Base-by-base conservation (phyloP, 306 rosid species). In the Myrica gale region DNA sequence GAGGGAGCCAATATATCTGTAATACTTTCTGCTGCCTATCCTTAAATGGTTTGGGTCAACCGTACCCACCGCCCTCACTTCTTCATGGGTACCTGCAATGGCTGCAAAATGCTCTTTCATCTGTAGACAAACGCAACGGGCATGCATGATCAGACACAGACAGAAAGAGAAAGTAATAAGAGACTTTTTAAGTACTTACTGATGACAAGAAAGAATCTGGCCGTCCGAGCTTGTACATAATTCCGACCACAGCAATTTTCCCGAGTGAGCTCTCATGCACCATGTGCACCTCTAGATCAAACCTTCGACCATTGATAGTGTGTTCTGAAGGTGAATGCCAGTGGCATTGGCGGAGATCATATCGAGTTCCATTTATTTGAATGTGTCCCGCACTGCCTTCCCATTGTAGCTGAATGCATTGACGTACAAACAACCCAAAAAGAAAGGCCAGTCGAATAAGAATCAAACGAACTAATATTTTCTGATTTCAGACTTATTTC, bases 281-380 rank as follows among this genome's bases (percentile, higher is more conserved):
- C 82, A 89, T 17, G 69, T 91, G 98, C 44, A 82, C 73, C 85
- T 93, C 98, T 16, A 91, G 74, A 81, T 85, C 93, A 37, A 81
- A 81, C 68, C 75, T 83, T 81, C 19, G 74, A 61, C 92, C 93
- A 73, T 88, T 61, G 74, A 91, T 60, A 52, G 89, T 83, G 81
- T 93, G 97, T 76, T 93, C 96, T 7, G 97, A 91, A 51, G 93
- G 91, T 52, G 90, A 74, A 75, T 93, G 98, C 98, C 98, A 93
- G 79, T 93, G 98, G 44, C 55, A 71, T 21, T 93, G 96, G 46
- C n/a, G 47, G 20, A 93, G 89, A 7, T 9, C 23, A 75, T 89
- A 93, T 7, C 32, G 60, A 50, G 84, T 91, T 63, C 79, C 87
- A 39, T 93, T 89, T 1, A 89, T 72, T 69, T 68, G 71, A 7